Evolutionary conservation across 345 rosid species (phyloP).

Genomic region (Citrus trifoliata): DNA sequence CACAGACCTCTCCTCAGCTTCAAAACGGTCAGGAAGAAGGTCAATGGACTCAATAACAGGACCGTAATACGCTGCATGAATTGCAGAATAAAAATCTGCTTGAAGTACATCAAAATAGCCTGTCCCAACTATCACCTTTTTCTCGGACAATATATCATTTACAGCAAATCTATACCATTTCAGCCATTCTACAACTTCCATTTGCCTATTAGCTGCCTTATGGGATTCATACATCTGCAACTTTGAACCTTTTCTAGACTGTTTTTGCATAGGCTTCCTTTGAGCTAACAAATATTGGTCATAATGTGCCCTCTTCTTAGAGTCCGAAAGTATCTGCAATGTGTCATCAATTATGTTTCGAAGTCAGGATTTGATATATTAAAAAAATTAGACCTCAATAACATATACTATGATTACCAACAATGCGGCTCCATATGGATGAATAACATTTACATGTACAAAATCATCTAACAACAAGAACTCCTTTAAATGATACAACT

Average conservation of each 20-base stretch:
- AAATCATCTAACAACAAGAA: background rate
- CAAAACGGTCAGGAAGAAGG: slow-evolving; percentile 85
- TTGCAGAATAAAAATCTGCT: slow-evolving; percentile 82
- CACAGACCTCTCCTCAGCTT: slow-evolving; percentile 96
- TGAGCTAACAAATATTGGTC: slow-evolving; percentile 61
- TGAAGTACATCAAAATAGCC: slow-evolving; percentile 75
- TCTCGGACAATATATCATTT: slow-evolving; percentile 68
- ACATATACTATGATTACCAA: background rate
- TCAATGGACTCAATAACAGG: slow-evolving; percentile 77
- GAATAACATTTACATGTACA: background rate
- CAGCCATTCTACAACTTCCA: slow-evolving; percentile 96
- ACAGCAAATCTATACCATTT: slow-evolving; percentile 81
- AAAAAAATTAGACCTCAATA: background rate
- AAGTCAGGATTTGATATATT: background rate
- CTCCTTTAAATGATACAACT: background rate
- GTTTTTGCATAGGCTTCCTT: slow-evolving; percentile 47
- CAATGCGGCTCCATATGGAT: background rate
- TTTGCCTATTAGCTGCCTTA: slow-evolving; percentile 36
- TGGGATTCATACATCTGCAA: slow-evolving; percentile 36
- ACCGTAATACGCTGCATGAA: slow-evolving; percentile 76
- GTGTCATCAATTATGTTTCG: background rate
- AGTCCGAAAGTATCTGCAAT: slow-evolving; percentile 1
- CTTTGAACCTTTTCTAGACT: slow-evolving; percentile 36
- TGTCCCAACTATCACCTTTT: slow-evolving; percentile 59
- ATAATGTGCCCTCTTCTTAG: slow-evolving; percentile 58